Evolutionary conservation across 306 rosid genomes (phyloP).

Genomic region (Pachyrhizus erosus): DNA sequence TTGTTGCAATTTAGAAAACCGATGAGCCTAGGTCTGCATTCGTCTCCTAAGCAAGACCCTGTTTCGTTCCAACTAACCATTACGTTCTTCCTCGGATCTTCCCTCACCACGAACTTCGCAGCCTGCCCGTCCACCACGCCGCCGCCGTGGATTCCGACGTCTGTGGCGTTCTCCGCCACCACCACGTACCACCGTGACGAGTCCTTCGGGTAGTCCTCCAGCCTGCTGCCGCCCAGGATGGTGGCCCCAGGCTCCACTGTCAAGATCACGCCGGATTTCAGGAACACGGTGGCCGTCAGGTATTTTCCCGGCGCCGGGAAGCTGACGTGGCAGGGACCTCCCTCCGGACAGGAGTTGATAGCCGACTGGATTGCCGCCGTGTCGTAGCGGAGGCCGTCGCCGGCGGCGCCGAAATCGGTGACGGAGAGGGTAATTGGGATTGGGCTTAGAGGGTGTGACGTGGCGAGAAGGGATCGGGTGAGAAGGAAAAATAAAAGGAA

Average conservation of each 20-base stretch:
- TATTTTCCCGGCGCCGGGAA: conserved; percentile 77
- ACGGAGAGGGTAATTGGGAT: conserved; percentile 54
- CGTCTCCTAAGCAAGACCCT: conserved; percentile 85
- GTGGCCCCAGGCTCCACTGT: conserved; percentile 68
- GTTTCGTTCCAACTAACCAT: conserved; percentile 96
- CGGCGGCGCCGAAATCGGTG: conserved; percentile 77
- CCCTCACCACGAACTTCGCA: conserved; percentile 66
- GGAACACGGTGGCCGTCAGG: conserved; percentile 79
- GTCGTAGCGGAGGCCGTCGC: conserved; percentile 79
- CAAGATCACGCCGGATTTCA: conserved; percentile 76
- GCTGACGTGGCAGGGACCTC: conserved; percentile 55
- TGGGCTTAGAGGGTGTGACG: conserved; percentile 34
- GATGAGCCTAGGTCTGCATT: conserved; percentile 83
- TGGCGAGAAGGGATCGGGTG: conserved; percentile 54
- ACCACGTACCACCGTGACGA: conserved; percentile 77
- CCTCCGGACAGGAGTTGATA: conserved; percentile 65
- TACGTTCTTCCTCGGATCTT: conserved; percentile 75
- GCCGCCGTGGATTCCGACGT: conserved; percentile 85
- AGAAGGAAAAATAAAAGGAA: conserved; percentile 17
- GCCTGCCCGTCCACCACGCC: conserved; percentile 94
- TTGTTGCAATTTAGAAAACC: conserved; percentile 69
- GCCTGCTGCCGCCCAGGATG: conserved; percentile 66
- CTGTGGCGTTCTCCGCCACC: conserved; percentile 80
- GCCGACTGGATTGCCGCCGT: conserved; percentile 82
- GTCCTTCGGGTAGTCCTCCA: conserved; percentile 71